Conservation (phyloP, 495 filamentous ascomycete genomes). For the Penicillium parvum region DNA sequence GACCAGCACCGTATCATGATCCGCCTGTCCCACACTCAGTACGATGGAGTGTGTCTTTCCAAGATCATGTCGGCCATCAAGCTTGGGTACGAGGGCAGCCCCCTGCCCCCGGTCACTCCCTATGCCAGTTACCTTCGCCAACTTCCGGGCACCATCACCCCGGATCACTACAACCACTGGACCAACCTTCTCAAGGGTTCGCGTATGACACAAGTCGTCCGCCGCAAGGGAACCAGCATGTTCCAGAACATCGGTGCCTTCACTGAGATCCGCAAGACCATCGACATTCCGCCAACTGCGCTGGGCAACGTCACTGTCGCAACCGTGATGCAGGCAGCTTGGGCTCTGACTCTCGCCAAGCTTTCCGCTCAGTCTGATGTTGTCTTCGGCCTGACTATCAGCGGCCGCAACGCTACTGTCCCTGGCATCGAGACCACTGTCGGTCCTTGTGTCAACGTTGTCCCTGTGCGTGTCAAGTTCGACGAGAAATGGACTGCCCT, state of each 20-base stretch:
- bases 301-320: slow-evolving; percentile 50
- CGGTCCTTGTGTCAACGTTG: slow-evolving; percentile 56
- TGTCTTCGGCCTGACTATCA: slow-evolving; percentile 52
- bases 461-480: slow-evolving; percentile 54
- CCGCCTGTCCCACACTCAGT: slow-evolving; percentile 69
- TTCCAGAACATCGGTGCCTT: slow-evolving; percentile 36
- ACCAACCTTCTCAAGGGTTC: slow-evolving; percentile 38
- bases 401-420: slow-evolving; percentile 53
- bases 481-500: slow-evolving; percentile 44
- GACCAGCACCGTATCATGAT: slow-evolving; percentile 57
- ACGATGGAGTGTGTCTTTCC: slow-evolving; percentile 66
- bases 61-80: slow-evolving; percentile 54
- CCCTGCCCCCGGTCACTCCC: slow-evolving; percentile 40
- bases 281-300: slow-evolving; percentile 36
- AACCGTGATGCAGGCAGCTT: slow-evolving; percentile 54
- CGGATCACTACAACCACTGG: slow-evolving; percentile 54
- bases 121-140: slow-evolving; percentile 58
- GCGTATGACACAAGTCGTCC: slow-evolving; percentile 44
- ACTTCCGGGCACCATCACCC: slow-evolving; percentile 39
- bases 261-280: slow-evolving; percentile 35
- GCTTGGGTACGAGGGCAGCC: slow-evolving; percentile 47
- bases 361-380: slow-evolving; percentile 48
- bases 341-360: slow-evolving; percentile 51
- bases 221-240: slow-evolving; percentile 32
- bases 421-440: slow-evolving; percentile 51